Percentiles rank a stretch among this genome's conserved stretches.
phyloP scores from a whole-genome alignment of 2,329 filamentous ascomycete genomes.

The Claviceps pazoutovae region DNA sequence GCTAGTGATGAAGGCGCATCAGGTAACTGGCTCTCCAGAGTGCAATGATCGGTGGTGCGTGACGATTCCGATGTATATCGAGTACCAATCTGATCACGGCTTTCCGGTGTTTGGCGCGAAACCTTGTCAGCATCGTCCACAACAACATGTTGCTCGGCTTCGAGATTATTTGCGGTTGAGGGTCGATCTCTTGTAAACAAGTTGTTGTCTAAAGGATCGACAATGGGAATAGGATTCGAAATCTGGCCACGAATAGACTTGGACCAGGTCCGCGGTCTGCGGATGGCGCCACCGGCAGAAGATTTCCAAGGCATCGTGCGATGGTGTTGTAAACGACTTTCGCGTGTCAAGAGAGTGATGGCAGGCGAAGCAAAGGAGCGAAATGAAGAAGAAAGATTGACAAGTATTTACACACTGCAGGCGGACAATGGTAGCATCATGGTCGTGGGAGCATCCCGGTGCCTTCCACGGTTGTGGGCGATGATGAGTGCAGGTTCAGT shows the following conservation, averaged over 20 bases:
- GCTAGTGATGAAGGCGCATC: background rate
- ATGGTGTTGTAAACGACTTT: background rate
- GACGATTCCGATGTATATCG: background rate
- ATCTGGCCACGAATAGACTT: constrained; percentile 45
- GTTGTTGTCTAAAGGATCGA: constrained; percentile 34
- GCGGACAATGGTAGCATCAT: background rate
- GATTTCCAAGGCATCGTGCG: constrained; percentile 30
- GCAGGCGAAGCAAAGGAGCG: background rate
- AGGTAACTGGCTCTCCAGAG: background rate
- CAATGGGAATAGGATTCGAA: constrained; percentile 46
- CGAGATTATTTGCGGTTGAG: constrained; percentile 18
- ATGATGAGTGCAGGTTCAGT: background rate
- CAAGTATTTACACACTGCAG: constrained; percentile 1
- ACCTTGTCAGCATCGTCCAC: background rate
- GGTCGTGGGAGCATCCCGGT: background rate
- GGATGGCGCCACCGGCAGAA: constrained; percentile 15
- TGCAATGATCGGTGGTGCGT: background rate
- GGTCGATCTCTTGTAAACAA: constrained; percentile 36
- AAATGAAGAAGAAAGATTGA: background rate
- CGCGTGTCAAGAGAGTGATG: background rate
- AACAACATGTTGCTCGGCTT: background rate
- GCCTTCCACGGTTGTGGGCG: background rate
- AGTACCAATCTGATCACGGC: background rate
- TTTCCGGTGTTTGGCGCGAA: background rate
- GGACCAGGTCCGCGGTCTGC: constrained; percentile 16